These are phyloP conservation scores for Dictyostelium intermedium DNA, from an alignment of 78 protist genomes.

Conservation along the genomic window DNA sequence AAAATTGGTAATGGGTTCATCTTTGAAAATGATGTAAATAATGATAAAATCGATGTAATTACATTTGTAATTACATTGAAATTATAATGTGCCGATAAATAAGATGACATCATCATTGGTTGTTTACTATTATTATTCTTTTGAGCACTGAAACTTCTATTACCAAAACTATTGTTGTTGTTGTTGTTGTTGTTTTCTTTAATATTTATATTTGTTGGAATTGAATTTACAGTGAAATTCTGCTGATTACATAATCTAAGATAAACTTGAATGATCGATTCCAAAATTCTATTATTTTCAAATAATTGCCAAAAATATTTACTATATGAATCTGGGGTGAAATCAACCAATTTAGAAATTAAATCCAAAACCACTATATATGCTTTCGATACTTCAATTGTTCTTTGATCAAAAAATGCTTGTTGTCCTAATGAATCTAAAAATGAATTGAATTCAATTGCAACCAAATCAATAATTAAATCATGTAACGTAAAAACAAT, in stretches of 20 bases:
- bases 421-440: neutral
- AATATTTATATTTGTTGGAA: neutral
- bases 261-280: neutral
- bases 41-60: neutral
- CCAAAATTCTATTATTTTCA: neutral
- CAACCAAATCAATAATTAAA: conserved; percentile 4
- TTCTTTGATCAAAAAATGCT: neutral
- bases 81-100: neutral
- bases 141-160: neutral
- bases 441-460: neutral
- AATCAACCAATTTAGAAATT: neutral
- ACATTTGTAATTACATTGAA: neutral
- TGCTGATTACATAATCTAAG: neutral
- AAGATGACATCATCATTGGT: neutral
- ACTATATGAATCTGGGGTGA: neutral
- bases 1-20: neutral
- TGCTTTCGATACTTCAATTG: neutral
- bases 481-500: neutral
- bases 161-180: neutral
- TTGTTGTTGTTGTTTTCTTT: too few species aligned
- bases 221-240: neutral
- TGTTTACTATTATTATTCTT: neutral
- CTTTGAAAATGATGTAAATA: conserved; percentile 9
- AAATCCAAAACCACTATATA: neutral
- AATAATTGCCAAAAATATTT: conserved; percentile 22